Conservation (phyloP, 495 filamentous ascomycete genomes). For the Filosporella fistucella region DNA sequence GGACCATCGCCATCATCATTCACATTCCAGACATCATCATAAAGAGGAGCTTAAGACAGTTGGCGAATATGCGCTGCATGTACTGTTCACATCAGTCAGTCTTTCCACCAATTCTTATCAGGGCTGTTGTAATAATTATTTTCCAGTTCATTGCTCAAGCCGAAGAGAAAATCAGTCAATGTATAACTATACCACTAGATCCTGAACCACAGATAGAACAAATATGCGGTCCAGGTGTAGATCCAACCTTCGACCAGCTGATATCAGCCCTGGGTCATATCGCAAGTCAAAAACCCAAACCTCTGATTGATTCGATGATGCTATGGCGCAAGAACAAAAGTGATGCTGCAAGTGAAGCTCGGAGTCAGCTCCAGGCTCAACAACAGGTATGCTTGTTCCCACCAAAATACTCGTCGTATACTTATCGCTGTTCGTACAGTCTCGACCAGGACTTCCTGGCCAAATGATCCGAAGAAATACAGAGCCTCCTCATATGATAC, state of each 20-base stretch:
- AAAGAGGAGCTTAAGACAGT: slow-evolving; percentile 79
- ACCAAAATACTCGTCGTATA: neutral
- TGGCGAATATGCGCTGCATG: slow-evolving; percentile 94
- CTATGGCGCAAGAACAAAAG: slow-evolving; percentile 93
- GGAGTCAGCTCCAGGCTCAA: slow-evolving; percentile 56
- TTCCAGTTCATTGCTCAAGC: slow-evolving; percentile 70
- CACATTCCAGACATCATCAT: slow-evolving; percentile 74
- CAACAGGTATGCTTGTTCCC: slow-evolving; percentile 40
- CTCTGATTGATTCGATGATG: slow-evolving; percentile 96
- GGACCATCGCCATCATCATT: slow-evolving; percentile 73
- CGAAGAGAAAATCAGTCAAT: slow-evolving; percentile 87
- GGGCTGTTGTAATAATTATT: slow-evolving; percentile 20
- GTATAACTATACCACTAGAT: slow-evolving; percentile 67
- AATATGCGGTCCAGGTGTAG: slow-evolving; percentile 84
- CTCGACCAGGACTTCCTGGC: slow-evolving; percentile 31
- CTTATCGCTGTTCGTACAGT: slow-evolving; percentile 11
- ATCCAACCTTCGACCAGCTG: slow-evolving; percentile 90
- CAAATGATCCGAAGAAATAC: slow-evolving; percentile 47
- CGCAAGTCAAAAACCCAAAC: slow-evolving; percentile 86
- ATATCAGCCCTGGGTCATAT: slow-evolving; percentile 92
- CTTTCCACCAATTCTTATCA: neutral
- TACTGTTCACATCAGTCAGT: slow-evolving; percentile 85
- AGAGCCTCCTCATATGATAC: slow-evolving; percentile 37
- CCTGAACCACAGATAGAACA: slow-evolving; percentile 77
- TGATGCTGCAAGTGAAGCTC: slow-evolving; percentile 67